Evolutionary conservation across 1,284 basidiomycete species (phyloP), one percentile per base, ranked within the genome.

Genomic region (Afroboletus lepidellus): DNA sequence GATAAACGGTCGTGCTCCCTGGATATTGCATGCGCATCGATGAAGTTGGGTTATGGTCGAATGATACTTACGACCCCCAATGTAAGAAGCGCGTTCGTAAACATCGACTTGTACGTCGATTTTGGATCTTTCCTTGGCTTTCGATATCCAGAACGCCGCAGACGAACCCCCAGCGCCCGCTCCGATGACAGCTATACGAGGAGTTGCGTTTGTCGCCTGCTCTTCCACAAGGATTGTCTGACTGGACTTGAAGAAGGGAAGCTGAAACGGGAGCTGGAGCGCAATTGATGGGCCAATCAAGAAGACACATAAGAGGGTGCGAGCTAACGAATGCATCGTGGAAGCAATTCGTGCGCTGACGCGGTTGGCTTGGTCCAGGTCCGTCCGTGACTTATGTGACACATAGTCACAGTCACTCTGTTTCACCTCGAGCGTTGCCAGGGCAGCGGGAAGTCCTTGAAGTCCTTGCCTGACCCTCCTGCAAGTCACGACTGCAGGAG

Each of bases 131-230:
- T 86, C 75, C 61, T 85, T 85, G 15, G 88, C 88, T 61, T 87
- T 87, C 7, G 79, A 74, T 46, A 96, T 80, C 84, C 92, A 94
- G 69, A 92, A 94, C 1, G 94, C 91, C 9, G 93, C 90, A 12
- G 89, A 85, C 11, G 83, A 84, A 3, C 94, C 94, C 8, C 80
- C 90, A 8, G 94, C 90, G 20, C 94, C 94, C 0, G 93, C 92
- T 33, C 94, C 94, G 39, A 96, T 81, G 62, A 96, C 84, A 8
- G 93, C 93, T 56, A 96, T 73, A 42, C 76, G 70, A 37, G 78
- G 74, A 1, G 69, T 66, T 48, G 52, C 41, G 39, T 39, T 46
- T 34, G 41, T 43, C 24, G n/a, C 41, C 38, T 63, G 59, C 53
- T 52, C 65, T 23, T 62, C 62, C 32, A 48, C 58, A 30, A 62